Evolutionary conservation across 805 yeast genomes (phyloP).

Genomic region (Candida tammaniensis): DNA sequence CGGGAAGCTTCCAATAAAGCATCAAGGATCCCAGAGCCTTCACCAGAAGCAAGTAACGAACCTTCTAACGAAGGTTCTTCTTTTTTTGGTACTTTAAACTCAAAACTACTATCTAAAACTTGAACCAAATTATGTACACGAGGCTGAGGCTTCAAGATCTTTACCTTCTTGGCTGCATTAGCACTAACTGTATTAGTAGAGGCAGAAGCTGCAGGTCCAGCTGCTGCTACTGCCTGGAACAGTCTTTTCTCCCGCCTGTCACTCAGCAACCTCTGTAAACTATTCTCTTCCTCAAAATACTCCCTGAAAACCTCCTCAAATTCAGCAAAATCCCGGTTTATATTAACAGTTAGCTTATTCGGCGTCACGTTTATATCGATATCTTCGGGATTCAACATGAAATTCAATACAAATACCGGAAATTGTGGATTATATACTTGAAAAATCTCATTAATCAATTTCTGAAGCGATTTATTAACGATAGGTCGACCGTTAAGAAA

Average conservation of each 20-base stretch:
- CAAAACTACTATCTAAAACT: neutral
- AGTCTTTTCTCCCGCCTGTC: too few relatives aligned
- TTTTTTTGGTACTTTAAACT: too few relatives aligned
- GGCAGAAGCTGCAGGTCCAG: neutral
- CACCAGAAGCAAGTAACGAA: too few relatives aligned
- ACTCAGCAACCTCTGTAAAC: conserved; percentile 4
- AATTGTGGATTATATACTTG: conserved; percentile 68
- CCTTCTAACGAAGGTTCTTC: too few relatives aligned
- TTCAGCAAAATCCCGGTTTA: conserved; percentile 45
- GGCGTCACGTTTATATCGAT: conserved; percentile 92
- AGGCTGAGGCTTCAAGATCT: conserved; percentile 2
- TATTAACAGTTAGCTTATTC: conserved; percentile 66
- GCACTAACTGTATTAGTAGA: neutral
- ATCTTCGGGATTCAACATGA: conserved; percentile 48
- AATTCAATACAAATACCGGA: conserved; percentile 67
- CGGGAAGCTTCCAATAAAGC: too few relatives aligned
- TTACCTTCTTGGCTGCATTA: neutral
- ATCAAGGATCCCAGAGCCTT: too few relatives aligned
- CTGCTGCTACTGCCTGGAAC: neutral
- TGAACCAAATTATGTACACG: conserved; percentile 3
- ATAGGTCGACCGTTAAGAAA: conserved; percentile 80
- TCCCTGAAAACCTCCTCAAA: conserved; percentile 49
- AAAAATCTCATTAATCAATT: conserved; percentile 70
- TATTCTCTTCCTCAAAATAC: conserved; percentile 41
- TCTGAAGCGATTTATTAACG: conserved; percentile 48